Percentiles rank a stretch among this genome's conserved stretches.
These are phyloP conservation scores for Linum lewisii DNA, from an alignment of 345 rosid genomes.

Conservation along the genomic window DNA sequence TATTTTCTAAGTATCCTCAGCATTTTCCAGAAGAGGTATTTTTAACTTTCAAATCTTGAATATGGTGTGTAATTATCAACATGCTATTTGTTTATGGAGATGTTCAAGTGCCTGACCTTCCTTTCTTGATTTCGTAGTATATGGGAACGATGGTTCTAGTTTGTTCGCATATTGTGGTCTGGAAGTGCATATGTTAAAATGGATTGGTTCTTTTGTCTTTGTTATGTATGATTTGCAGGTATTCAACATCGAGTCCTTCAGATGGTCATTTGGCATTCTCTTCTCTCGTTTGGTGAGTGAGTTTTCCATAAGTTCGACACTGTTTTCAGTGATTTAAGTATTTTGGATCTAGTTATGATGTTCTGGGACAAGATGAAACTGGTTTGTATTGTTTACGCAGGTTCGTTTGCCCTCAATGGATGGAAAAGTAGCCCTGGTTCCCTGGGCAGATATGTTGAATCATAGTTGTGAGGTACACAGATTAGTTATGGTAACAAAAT, in stretches of 20 bases:
- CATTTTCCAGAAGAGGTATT: conserved; percentile 85
- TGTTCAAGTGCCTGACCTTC: neutral
- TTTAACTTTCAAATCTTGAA: conserved; percentile 1
- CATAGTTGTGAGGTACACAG: conserved; percentile 78
- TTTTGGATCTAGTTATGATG: too few species aligned
- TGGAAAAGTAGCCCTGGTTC: conserved; percentile 88
- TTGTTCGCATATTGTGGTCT: too few species aligned
- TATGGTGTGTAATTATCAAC: conserved; percentile 5
- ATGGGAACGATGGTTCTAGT: too few species aligned
- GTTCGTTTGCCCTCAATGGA: conserved; percentile 91
- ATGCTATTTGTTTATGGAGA: neutral
- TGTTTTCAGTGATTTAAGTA: too few species aligned
- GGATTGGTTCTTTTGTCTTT: neutral
- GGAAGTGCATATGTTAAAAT: neutral
- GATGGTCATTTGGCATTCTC: conserved; percentile 92
- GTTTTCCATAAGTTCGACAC: neutral
- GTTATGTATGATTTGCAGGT: conserved; percentile 36
- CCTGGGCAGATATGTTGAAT: conserved; percentile 99
- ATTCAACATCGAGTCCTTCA: conserved; percentile 80
- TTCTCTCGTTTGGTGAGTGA: conserved; percentile 89
- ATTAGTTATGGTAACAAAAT: neutral
- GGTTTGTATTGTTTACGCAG: conserved; percentile 24
- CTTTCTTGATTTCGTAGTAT: neutral
- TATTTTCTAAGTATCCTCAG: conserved; percentile 81
- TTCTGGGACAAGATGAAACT: neutral